Conservation (phyloP, 495 filamentous ascomycete genomes). For the Evernia prunastri region DNA sequence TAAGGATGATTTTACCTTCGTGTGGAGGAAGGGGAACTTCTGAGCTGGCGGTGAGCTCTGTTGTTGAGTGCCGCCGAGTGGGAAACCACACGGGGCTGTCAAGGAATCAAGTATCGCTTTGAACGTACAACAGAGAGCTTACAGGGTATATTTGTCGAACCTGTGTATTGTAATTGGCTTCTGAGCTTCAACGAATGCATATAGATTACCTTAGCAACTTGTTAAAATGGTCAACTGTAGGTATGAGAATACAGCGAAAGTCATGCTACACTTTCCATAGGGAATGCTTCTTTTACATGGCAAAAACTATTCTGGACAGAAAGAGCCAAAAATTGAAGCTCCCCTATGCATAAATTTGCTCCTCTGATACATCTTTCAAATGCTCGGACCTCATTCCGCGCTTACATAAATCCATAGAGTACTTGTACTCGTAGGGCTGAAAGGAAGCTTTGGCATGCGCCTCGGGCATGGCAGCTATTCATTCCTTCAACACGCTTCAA, state of each 20-base stretch:
- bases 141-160: background rate
- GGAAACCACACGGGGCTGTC: background rate
- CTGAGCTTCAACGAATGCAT: background rate
- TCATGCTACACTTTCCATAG: no score
- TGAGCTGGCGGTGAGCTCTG: background rate
- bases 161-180: background rate
- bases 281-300: no score
- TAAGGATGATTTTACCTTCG: constrained; percentile 30
- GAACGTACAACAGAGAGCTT: background rate
- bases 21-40: background rate
- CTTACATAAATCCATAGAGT: no score
- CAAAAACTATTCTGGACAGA: no score
- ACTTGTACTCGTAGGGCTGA: no score
- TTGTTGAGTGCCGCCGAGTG: background rate
- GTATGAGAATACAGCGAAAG: background rate
- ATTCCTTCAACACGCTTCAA: background rate
- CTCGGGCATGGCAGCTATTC: no score
- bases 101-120: background rate
- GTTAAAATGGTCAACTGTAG: background rate
- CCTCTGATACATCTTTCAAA: no score
- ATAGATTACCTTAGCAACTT: background rate
- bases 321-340: no score
- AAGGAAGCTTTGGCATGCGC: background rate
- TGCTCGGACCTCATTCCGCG: background rate
- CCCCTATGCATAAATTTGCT: no score